Evolutionary conservation across 352 stramenopile species (phyloP).

Genomic region (Phytopythium oedochilum): DNA sequence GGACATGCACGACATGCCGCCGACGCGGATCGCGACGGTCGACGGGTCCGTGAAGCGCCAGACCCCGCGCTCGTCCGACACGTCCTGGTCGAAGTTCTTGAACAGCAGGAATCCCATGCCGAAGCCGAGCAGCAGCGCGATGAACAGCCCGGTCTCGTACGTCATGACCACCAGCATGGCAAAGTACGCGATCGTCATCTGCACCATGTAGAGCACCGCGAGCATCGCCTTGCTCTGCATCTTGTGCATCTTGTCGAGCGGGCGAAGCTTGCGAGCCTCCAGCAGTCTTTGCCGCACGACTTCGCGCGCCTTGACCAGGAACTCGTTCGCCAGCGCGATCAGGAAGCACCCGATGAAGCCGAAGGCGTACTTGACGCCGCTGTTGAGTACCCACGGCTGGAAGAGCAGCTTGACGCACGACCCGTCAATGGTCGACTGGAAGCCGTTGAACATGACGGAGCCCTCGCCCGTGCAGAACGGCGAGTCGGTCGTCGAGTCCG

Average conservation of each 20-base stretch:
- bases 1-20: slow-evolving; percentile 88
- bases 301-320: slow-evolving; percentile 52
- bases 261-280: slow-evolving; percentile 7
- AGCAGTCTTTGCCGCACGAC: slow-evolving; percentile 23
- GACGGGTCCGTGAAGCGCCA: slow-evolving; percentile 68
- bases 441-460: slow-evolving; percentile 84
- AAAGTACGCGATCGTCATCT: slow-evolving; percentile 74
- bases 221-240: slow-evolving; percentile 63
- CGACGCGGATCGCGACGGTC: slow-evolving; percentile 70
- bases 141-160: slow-evolving; percentile 80
- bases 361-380: slow-evolving; percentile 64
- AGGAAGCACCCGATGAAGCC: slow-evolving; percentile 69
- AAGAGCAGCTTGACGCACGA: slow-evolving; percentile 77
- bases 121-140: slow-evolving; percentile 67
- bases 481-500: slow-evolving; percentile 55
- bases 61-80: slow-evolving; percentile 59
- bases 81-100: slow-evolving; percentile 74
- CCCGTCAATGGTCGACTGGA: slow-evolving; percentile 59
- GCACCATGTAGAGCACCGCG: slow-evolving; percentile 67
- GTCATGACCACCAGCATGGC: slow-evolving; percentile 87
- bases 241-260: slow-evolving; percentile 58
- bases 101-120: slow-evolving; percentile 75
- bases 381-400: slow-evolving; percentile 70
- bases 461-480: slow-evolving; percentile 24
- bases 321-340: slow-evolving; percentile 64